Evolutionary conservation across 2,329 filamentous ascomycete genomes (phyloP), one percentile per base, ranked within the genome.

Genomic region (Xenosphaeropsis pyriputrescens): DNA sequence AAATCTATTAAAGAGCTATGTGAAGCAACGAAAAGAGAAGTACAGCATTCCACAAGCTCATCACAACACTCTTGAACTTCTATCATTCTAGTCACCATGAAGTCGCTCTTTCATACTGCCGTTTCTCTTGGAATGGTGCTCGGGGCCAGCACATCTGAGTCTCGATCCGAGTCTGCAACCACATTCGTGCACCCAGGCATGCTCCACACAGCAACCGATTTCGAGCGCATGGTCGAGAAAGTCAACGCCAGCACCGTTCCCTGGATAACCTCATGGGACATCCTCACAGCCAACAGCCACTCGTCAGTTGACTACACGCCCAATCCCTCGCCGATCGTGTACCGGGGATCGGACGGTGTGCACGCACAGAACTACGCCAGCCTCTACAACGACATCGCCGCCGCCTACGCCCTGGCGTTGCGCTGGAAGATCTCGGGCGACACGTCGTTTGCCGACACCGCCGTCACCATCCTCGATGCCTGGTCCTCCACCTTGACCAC

Each of bases 371-470:
- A 61, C 43, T 60, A 60, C 35, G 18, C 39, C 6, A 38, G 22
- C 9, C 44, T 60, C 1, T 61, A 52, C 40, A 46, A 49, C 3
- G 58, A 62, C 37, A 47, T 53, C 7, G 49, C 54, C 1, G 56
- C 57, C 2, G 58, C 59, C 1, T 64, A 64, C 40, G 47, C 50
- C 9, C 53, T 58, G 18, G 59, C 59, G 5, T 40, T 67, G 1
- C 52, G 54, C 16, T 67, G 60, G 61, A 57, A 55, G 41, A 44
- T 65, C 33, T 54, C 57, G 1, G 57, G 54, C 5, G 46, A 61
- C 32, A 49, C 47, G 1, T 45, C 48, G 1, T 61, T 57, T 39
- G 63, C 58, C 0, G 52, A 60, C 13, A 47, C 60, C 0, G 57
- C 61, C 0, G 50, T 51, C 11, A 42, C 42, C 3, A 59, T 63